Evolutionary conservation across 2,329 filamentous ascomycete genomes (phyloP).

Genomic region (Phialemoniopsis sp.): DNA sequence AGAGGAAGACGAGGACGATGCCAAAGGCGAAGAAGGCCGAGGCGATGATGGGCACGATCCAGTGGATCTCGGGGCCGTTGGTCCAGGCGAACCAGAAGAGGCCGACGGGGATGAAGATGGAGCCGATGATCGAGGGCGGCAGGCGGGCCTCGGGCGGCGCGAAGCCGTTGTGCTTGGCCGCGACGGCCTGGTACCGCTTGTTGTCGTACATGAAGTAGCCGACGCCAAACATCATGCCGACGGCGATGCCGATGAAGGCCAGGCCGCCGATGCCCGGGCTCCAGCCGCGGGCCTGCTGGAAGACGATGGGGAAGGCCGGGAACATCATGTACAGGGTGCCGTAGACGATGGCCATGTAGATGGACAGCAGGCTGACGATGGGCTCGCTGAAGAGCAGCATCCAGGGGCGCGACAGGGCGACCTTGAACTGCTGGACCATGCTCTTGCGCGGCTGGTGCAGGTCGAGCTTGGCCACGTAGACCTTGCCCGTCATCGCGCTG

Average conservation of each 20-base stretch:
- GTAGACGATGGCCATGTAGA: conserved; percentile 64
- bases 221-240: conserved; percentile 61
- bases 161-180: conserved; percentile 35
- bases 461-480: conserved; percentile 51
- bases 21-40: conserved; percentile 34
- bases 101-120: conserved; percentile 56
- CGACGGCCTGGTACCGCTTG: conserved; percentile 42
- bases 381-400: conserved; percentile 66
- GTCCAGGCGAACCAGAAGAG: conserved; percentile 71
- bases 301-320: conserved; percentile 62
- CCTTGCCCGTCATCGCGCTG: conserved; percentile 46
- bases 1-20: conserved; percentile 62
- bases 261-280: conserved; percentile 55
- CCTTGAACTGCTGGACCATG: conserved; percentile 47
- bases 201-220: conserved; percentile 52
- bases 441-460: conserved; percentile 26
- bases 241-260: conserved; percentile 64
- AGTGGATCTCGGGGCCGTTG: conserved; percentile 36
- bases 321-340: conserved; percentile 58
- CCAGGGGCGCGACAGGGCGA: conserved; percentile 61
- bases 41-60: conserved; percentile 28
- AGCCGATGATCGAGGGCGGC: conserved; percentile 57
- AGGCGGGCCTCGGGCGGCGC: conserved; percentile 65
- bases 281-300: conserved; percentile 56
- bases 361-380: conserved; percentile 60